Conservation (phyloP, 2,329 filamentous ascomycete species). For the Fusarium annulatum region DNA sequence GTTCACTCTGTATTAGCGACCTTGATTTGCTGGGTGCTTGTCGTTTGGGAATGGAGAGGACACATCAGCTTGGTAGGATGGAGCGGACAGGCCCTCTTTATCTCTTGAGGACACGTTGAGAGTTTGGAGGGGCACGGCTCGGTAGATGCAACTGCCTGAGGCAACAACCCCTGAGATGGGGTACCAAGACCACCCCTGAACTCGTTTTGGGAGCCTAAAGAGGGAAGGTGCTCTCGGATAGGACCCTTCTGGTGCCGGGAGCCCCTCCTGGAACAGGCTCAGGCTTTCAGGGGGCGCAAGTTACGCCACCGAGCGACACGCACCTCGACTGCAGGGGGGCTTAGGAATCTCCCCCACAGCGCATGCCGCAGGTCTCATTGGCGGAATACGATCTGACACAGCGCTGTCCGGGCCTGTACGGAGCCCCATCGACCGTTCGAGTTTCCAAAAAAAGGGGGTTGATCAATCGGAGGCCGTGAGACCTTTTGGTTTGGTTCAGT, state of each 20-base stretch:
- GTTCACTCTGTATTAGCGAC: constrained; percentile 37
- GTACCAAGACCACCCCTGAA: constrained; percentile 24
- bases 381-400: constrained; percentile 28
- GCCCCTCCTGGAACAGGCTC: constrained; percentile 29
- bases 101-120: constrained; percentile 51
- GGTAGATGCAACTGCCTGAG: constrained; percentile 45
- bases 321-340: constrained; percentile 36
- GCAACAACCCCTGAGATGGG: constrained; percentile 37
- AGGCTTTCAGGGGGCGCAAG: constrained; percentile 33
- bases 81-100: constrained; percentile 49
- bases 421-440: constrained; percentile 29
- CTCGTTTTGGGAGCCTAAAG: constrained; percentile 15
- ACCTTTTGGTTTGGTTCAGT: neutral
- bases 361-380: constrained; percentile 13
- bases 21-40: constrained; percentile 27
- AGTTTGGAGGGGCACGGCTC: constrained; percentile 26
- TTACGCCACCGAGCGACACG: constrained; percentile 28
- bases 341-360: constrained; percentile 18
- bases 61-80: constrained; percentile 15
- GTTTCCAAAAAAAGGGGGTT: constrained; percentile 41
- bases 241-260: constrained; percentile 29
- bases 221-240: constrained; percentile 26
- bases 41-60: constrained; percentile 23
- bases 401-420: neutral
- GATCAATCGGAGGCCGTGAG: constrained; percentile 34